Evolutionary conservation across 345 rosid species (phyloP), one percentile per base, ranked within the genome.

Genomic region (Aquilaria sinensis): DNA sequence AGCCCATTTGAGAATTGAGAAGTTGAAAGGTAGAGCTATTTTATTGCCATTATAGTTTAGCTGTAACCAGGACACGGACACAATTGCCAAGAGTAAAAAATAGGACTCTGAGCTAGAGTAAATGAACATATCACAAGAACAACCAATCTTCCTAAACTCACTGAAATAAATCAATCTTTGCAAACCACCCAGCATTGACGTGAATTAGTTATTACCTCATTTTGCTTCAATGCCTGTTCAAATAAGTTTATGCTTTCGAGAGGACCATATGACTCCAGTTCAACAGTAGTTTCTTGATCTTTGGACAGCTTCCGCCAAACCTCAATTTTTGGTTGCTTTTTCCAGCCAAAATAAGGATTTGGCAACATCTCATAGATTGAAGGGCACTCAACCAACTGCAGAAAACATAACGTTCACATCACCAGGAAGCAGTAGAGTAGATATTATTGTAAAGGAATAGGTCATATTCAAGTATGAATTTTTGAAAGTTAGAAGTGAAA

Each of bases 361-460:
- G 75, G 76, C 89, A 91, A 59, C 97, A 91, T 91, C 78, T 91
- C 96, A 56, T 91, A 91, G 47, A 91, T 79, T 16, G 97, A 88
- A 41, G 96, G 97, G 60, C 94, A 91, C 74, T 91, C 97, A 23
- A 88, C 71, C 80, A 91, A 75, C 97, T 91, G 58, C 56, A 57
- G 60, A 56, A 9, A 47, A 73, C 67, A 65, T 31, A 55, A 66
- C 1, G 56, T 53, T 53, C 41, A 32, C 31, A 51, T 60, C 37
- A 15, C 50, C 4, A 31, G n/a, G 11, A 33, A 12, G 32, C 53
- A 16, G 47, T 23, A n/a, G 37, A 60, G 33, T 0, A 54, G 43
- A 45, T 37, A 9, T 47, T 32, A 9, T 9, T 9, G 50, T 5
- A 3, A 56, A 32, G 12, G 32, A 10, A 51, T 31, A 43, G 31